Percentiles rank a stretch among this genome's conserved stretches.
phyloP scores from a whole-genome alignment of 805 yeast species.

The Debaryomyces hansenii region DNA sequence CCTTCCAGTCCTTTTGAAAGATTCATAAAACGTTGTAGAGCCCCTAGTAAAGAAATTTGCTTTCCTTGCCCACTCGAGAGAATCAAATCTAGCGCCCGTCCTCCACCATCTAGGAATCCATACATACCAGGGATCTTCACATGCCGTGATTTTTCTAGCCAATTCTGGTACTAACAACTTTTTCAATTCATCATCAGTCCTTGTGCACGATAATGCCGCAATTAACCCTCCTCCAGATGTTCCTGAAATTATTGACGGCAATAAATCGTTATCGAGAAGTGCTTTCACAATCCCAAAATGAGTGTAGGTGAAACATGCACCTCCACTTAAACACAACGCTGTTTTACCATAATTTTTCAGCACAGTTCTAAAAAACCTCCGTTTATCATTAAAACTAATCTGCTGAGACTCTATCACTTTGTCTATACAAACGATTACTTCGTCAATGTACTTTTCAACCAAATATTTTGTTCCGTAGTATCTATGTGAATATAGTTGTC shows the following conservation, averaged over 20 bases:
- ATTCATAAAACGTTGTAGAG: constrained; percentile 69
- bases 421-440: constrained; percentile 50
- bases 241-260: constrained; percentile 72
- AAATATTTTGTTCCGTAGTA: constrained; percentile 72
- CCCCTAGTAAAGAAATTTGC: constrained; percentile 71
- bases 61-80: constrained; percentile 72
- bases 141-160: constrained; percentile 65
- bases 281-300: constrained; percentile 80
- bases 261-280: constrained; percentile 59
- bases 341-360: constrained; percentile 69
- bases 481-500: constrained; percentile 68
- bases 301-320: constrained; percentile 75
- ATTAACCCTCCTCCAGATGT: constrained; percentile 82
- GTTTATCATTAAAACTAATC: constrained; percentile 43
- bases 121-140: constrained; percentile 59
- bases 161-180: constrained; percentile 58
- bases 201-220: constrained; percentile 69
- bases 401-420: constrained; percentile 37
- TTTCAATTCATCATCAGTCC: constrained; percentile 66
- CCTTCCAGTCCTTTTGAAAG: constrained; percentile 66
- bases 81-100: constrained; percentile 79
- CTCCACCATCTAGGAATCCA: constrained; percentile 67
- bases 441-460: constrained; percentile 53
- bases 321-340: constrained; percentile 74
- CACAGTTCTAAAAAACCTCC: constrained; percentile 54